A percentile compares a stretch with the other conserved stretches of the same genome.
Evolutionary conservation across 345 rosid genomes (phyloP).

Genomic region (Eucalyptus albens): DNA sequence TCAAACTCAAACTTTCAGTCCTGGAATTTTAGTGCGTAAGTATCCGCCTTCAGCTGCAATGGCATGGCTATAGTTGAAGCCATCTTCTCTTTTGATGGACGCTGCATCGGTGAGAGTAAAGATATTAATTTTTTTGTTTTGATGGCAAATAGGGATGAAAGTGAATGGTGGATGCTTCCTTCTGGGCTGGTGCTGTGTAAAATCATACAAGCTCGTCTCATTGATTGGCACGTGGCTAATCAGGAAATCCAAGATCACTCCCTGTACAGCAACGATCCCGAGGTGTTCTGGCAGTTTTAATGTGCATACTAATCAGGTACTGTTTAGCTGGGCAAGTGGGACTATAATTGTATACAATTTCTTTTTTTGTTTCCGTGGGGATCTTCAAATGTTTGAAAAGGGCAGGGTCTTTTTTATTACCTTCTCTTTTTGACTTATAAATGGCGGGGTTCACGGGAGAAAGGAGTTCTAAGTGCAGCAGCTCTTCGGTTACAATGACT

Average conservation of each 20-base stretch:
- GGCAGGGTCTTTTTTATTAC: not conserved
- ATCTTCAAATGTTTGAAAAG: not conserved
- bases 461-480: not conserved
- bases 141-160: constrained; percentile 63
- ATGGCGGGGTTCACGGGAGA: not conserved
- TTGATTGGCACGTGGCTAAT: constrained; percentile 77
- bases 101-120: not conserved
- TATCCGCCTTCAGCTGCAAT: not conserved
- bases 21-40: constrained; percentile 95
- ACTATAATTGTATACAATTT: not conserved
- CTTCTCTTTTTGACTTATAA: not conserved
- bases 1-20: constrained; percentile 53
- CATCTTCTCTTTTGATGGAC: not conserved
- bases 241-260: constrained; percentile 89
- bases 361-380: not conserved
- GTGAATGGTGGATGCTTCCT: constrained; percentile 97
- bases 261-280: constrained; percentile 66
- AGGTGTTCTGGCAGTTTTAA: constrained; percentile 73
- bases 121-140: not conserved
- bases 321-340: not conserved
- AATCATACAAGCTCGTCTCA: constrained; percentile 58
- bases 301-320: not conserved
- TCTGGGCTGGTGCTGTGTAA: constrained; percentile 62
- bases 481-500: not conserved
- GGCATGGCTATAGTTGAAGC: not conserved